These are phyloP conservation scores for Albifimbria verrucaria DNA, from an alignment of 2,329 filamentous ascomycete genomes.

Conservation along the genomic window DNA sequence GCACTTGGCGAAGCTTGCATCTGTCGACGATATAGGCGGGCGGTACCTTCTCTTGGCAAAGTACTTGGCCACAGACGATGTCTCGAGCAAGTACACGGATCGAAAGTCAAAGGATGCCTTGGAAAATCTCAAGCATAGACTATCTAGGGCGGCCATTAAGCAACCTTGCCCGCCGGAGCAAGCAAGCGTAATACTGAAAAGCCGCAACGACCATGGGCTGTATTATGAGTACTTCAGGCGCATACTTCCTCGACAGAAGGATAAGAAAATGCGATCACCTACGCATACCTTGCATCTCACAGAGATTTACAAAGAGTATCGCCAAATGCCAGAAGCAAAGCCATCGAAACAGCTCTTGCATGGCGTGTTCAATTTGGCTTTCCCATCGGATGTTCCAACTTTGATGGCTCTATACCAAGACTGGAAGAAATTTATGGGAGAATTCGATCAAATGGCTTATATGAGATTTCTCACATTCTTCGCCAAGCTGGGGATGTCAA, in stretches of 20 bases:
- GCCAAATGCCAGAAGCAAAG: constrained; percentile 33
- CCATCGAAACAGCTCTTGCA: constrained; percentile 38
- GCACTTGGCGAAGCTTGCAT: constrained; percentile 17
- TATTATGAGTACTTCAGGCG: constrained; percentile 42
- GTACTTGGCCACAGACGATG: constrained; percentile 24
- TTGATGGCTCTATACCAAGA: constrained; percentile 47
- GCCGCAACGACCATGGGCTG: constrained; percentile 32
- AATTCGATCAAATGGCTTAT: constrained; percentile 41
- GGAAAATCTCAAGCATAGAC: constrained; percentile 22
- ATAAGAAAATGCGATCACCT: constrained; percentile 21
- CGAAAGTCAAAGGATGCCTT: constrained; percentile 17
- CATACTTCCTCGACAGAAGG: constrained; percentile 26
- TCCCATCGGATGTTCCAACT: constrained; percentile 32
- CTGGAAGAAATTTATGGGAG: constrained; percentile 39
- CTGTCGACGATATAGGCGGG: constrained; percentile 23
- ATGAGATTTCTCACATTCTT: constrained; percentile 48
- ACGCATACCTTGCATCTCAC: constrained; percentile 29
- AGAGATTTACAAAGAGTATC: constrained; percentile 44
- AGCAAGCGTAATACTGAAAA: constrained; percentile 35
- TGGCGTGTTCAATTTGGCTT: constrained; percentile 42
- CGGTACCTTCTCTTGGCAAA: constrained; percentile 31
- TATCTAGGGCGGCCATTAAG: constrained; percentile 27
- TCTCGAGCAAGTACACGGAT: background rate
- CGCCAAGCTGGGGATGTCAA: constrained; percentile 44
- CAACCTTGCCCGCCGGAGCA: constrained; percentile 30